phyloP scores from a whole-genome alignment of 768 basidiomycete species.

The Sutorius australiensis region DNA sequence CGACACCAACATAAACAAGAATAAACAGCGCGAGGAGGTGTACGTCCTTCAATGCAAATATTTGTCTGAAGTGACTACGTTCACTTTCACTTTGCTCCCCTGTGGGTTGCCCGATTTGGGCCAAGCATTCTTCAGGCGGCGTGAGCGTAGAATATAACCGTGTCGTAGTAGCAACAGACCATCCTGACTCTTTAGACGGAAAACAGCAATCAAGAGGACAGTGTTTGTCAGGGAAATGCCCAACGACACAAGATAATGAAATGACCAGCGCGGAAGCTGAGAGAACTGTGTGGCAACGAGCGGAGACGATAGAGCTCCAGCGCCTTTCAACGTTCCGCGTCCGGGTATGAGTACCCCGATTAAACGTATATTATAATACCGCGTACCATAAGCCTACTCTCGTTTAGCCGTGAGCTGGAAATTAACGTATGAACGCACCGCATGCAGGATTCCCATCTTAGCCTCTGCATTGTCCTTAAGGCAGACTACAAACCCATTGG shows the following conservation, averaged over 20 bases:
- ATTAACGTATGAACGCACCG: conserved; percentile 31
- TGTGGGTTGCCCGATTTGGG: conserved; percentile 47
- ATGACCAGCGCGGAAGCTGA: conserved; percentile 62
- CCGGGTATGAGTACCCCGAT: conserved; percentile 7
- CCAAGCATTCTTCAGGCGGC: conserved; percentile 47
- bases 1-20: conserved; percentile 66
- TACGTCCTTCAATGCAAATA: conserved; percentile 49
- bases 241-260: conserved; percentile 71
- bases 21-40: conserved; percentile 63
- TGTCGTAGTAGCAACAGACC: conserved; percentile 38
- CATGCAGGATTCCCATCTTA: conserved; percentile 43
- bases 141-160: background rate
- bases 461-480: conserved; percentile 35
- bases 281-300: conserved; percentile 81
- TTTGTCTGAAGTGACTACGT: conserved; percentile 44
- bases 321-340: conserved; percentile 37
- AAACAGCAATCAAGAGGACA: conserved; percentile 49
- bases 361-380: background rate
- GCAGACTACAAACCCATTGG: conserved; percentile 43
- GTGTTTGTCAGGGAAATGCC: conserved; percentile 61
- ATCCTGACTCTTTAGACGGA: conserved; percentile 68
- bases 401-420: conserved; percentile 12
- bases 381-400: conserved; percentile 33
- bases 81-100: conserved; percentile 36
- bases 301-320: conserved; percentile 65